Conservation (phyloP, 257 asterid species). For the Solanum paucissectum region DNA sequence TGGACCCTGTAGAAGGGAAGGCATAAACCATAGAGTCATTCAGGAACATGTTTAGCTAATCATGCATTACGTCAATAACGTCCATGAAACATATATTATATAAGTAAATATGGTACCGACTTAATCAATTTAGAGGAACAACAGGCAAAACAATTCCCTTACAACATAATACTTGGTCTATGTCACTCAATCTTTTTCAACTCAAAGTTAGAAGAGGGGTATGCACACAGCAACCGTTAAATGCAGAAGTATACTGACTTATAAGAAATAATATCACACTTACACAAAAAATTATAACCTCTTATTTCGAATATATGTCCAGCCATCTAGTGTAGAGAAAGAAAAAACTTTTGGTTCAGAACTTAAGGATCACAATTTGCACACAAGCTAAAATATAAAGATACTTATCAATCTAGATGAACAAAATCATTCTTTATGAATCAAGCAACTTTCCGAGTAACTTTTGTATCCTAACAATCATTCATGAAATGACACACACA, state of each 20-base stretch:
- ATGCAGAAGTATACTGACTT: background rate
- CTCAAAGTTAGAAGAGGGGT: background rate
- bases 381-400: background rate
- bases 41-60: background rate
- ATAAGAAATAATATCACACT: background rate
- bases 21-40: background rate
- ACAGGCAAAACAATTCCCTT: background rate
- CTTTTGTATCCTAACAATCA: background rate
- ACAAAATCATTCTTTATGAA: background rate
- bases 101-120: background rate
- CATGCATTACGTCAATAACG: background rate
- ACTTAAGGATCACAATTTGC: background rate
- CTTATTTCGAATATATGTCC: background rate
- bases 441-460: background rate
- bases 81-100: background rate
- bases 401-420: background rate
- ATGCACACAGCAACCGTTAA: background rate
- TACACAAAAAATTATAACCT: background rate
- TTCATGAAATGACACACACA: background rate
- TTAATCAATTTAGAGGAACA: background rate
- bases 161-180: background rate
- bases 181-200: background rate
- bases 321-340: background rate
- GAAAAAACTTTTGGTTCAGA: background rate
- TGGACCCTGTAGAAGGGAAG: conserved; percentile 53